phyloP scores from a whole-genome alignment of 2,329 filamentous ascomycete genomes.

The Aspergillus glaucus region DNA sequence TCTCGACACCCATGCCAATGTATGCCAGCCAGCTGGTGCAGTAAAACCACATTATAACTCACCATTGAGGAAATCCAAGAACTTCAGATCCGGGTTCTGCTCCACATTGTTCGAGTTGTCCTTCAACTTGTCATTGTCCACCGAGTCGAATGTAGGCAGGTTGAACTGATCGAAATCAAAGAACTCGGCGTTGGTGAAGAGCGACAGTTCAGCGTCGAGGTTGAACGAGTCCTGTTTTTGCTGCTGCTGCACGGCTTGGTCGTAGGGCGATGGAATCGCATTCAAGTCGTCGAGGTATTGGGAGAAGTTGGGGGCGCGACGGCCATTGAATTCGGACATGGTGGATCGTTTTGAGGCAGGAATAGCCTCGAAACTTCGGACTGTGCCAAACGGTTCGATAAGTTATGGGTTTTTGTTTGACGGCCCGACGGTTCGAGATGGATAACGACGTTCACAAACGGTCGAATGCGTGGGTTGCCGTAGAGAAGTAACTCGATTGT shows the following conservation, averaged over 20 bases:
- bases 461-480: too few relatives aligned
- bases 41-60: conserved; percentile 16
- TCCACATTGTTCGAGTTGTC: conserved; percentile 15
- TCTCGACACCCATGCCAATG: too few relatives aligned
- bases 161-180: conserved; percentile 62
- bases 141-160: conserved; percentile 26
- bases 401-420: background rate
- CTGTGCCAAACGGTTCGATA: background rate
- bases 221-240: conserved; percentile 58
- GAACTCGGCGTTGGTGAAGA: conserved; percentile 79
- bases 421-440: background rate
- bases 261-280: conserved; percentile 58
- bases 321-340: conserved; percentile 71
- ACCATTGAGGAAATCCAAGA: conserved; percentile 38
- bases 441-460: background rate
- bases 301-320: conserved; percentile 78
- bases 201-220: conserved; percentile 65
- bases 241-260: conserved; percentile 53
- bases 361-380: conserved; percentile 3
- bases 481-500: too few relatives aligned
- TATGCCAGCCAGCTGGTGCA: background rate
- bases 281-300: conserved; percentile 86
- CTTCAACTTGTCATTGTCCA: conserved; percentile 23
- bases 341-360: conserved; percentile 10
- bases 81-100: conserved; percentile 32